These are phyloP conservation scores for Tylopilus rubrobrunneus DNA, from an alignment of 768 basidiomycete species.

Conservation along the genomic window DNA sequence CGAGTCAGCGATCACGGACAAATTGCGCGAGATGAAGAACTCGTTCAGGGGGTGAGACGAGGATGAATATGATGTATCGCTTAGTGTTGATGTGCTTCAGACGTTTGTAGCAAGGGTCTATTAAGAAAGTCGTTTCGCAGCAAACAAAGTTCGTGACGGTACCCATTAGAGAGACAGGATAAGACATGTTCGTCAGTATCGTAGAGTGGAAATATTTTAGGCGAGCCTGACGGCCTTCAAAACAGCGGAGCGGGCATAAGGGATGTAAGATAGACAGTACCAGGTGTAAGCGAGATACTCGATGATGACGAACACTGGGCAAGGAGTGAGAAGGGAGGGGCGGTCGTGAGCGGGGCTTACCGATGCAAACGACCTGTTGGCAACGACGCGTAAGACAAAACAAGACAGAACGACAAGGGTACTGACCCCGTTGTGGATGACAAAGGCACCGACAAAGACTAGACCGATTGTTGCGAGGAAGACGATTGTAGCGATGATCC, in stretches of 20 bases:
- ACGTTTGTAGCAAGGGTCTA: neutral
- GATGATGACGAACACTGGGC: conserved; percentile 81
- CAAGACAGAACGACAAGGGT: neutral
- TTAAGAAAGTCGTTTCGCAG: neutral
- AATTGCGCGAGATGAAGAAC: conserved; percentile 82
- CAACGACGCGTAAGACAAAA: neutral
- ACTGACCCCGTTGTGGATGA: conserved; percentile 61
- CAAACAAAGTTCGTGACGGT: neutral
- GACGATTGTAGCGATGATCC: conserved; percentile 74
- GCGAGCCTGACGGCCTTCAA: conserved; percentile 55
- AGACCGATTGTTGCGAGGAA: conserved; percentile 77
- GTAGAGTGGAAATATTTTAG: neutral
- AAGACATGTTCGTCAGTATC: conserved; percentile 1
- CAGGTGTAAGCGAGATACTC: conserved; percentile 91
- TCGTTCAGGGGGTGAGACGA: conserved; percentile 50
- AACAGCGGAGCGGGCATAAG: conserved; percentile 78
- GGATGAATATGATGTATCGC: neutral
- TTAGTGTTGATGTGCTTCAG: neutral
- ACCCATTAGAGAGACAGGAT: neutral
- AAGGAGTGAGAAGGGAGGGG: neutral
- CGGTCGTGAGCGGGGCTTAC: conserved; percentile 32
- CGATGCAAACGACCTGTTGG: conserved; percentile 59
- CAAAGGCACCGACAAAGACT: conserved; percentile 85
- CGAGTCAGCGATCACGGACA: conserved; percentile 63
- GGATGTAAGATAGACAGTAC: conserved; percentile 87